A percentile compares a stretch with the other conserved stretches of the same genome.
Conservation (phyloP, 768 basidiomycete species). For the Calvatia gigantea region DNA sequence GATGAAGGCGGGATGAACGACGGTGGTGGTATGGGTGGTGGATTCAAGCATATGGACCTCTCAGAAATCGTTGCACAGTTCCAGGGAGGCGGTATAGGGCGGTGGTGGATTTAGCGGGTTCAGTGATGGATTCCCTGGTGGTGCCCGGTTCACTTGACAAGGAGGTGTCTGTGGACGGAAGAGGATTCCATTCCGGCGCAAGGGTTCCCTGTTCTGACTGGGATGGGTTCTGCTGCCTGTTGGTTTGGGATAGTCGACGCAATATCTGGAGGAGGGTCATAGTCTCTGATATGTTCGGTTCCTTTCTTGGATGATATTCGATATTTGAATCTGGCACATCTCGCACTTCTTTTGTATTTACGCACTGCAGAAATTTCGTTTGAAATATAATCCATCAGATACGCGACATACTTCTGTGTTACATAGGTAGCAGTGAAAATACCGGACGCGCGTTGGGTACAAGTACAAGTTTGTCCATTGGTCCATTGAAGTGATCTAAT, state of each 20-base stretch:
- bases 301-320: neutral
- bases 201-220: conserved; percentile 31
- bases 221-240: neutral
- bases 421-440: no score
- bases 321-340: no score
- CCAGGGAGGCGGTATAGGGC: conserved; percentile 39
- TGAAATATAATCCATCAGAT: no score
- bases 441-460: no score
- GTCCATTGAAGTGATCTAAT: no score
- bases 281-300: neutral
- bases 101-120: conserved; percentile 28
- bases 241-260: neutral
- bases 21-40: conserved; percentile 40
- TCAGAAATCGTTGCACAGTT: conserved; percentile 66
- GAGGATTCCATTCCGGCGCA: conserved; percentile 27
- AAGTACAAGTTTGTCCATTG: no score
- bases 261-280: no score
- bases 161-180: conserved; percentile 13
- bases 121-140: conserved; percentile 25
- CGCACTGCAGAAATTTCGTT: neutral
- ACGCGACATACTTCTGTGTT: no score
- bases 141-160: conserved; percentile 14
- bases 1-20: conserved; percentile 69
- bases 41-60: conserved; percentile 47
- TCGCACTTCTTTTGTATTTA: neutral